phyloP scores from a whole-genome alignment of 2,329 filamentous ascomycete species.

The Corinectria fuckeliana region DNA sequence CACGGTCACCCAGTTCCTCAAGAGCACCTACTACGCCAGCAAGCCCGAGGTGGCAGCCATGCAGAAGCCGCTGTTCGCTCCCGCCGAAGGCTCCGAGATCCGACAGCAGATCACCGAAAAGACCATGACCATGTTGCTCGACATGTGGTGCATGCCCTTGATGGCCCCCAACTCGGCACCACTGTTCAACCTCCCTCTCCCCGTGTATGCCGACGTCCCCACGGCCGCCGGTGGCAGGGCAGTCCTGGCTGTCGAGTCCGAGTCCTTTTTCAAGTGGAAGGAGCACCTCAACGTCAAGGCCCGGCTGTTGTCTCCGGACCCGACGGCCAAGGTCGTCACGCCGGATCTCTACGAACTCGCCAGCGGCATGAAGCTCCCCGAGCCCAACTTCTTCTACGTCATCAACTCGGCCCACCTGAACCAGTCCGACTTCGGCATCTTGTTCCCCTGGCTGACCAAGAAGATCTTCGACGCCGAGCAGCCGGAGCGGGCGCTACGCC shows the following conservation, averaged over 20 bases:
- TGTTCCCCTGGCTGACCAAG: slow-evolving; percentile 76
- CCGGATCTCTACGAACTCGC: slow-evolving; percentile 50
- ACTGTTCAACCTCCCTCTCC: slow-evolving; percentile 76
- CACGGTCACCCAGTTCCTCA: slow-evolving; percentile 77
- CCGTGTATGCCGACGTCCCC: slow-evolving; percentile 63
- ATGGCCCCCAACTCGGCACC: slow-evolving; percentile 66
- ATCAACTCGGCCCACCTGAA: slow-evolving; percentile 77
- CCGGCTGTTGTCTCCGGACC: slow-evolving; percentile 65
- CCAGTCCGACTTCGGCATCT: slow-evolving; percentile 82
- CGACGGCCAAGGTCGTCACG: slow-evolving; percentile 51
- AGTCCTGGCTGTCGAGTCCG: slow-evolving; percentile 74
- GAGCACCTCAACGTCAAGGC: slow-evolving; percentile 75
- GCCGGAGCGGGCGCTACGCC: slow-evolving; percentile 63
- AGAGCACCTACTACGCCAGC: slow-evolving; percentile 74
- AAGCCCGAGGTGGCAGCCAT: slow-evolving; percentile 53
- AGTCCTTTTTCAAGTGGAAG: slow-evolving; percentile 80
- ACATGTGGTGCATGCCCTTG: slow-evolving; percentile 82
- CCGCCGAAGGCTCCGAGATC: slow-evolving; percentile 61
- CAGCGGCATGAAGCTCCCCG: slow-evolving; percentile 50
- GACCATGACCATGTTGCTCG: slow-evolving; percentile 73
- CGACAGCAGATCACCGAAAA: slow-evolving; percentile 70
- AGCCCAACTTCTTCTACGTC: slow-evolving; percentile 78
- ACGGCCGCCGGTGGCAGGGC: slow-evolving; percentile 62
- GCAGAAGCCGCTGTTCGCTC: slow-evolving; percentile 66
- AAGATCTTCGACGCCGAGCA: slow-evolving; percentile 63